phyloP scores from a whole-genome alignment of 768 basidiomycete species.

The Calvatia gigantea region DNA sequence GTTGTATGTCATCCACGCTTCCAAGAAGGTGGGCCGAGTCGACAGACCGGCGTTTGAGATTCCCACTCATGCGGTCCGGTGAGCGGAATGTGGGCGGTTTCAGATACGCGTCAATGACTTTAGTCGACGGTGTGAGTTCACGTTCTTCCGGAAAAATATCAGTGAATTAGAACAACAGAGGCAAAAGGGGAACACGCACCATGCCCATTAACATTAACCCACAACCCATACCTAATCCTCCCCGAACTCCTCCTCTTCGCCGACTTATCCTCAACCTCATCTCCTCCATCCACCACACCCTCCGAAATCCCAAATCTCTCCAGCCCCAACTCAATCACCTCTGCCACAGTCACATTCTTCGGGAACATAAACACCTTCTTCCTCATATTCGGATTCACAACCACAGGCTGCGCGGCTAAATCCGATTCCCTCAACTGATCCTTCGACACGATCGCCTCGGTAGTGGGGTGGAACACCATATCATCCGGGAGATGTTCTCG shows the following conservation, averaged over 20 bases:
- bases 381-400: constrained; percentile 57
- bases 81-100: constrained; percentile 51
- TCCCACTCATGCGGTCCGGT: constrained; percentile 54
- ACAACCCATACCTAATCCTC: constrained; percentile 81
- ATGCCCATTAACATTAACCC: constrained; percentile 54
- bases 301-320: constrained; percentile 94
- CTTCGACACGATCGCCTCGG: constrained; percentile 92
- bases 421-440: constrained; percentile 58
- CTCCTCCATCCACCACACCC: constrained; percentile 98
- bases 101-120: constrained; percentile 79
- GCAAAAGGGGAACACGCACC: constrained; percentile 44
- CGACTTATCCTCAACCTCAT: constrained; percentile 94
- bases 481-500: constrained; percentile 91
- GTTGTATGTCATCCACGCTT: constrained; percentile 65
- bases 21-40: constrained; percentile 77
- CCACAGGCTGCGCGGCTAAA: constrained; percentile 41
- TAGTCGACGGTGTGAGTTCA: constrained; percentile 75
- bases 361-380: constrained; percentile 89
- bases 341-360: constrained; percentile 92
- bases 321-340: constrained; percentile 89
- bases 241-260: constrained; percentile 74
- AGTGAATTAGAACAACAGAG: constrained; percentile 7
- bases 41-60: constrained; percentile 79
- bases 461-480: constrained; percentile 89
- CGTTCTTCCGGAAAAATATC: constrained; percentile 48